These are phyloP conservation scores for Blastomyces parvus DNA, from an alignment of 2,329 filamentous ascomycete genomes.

Conservation along the genomic window DNA sequence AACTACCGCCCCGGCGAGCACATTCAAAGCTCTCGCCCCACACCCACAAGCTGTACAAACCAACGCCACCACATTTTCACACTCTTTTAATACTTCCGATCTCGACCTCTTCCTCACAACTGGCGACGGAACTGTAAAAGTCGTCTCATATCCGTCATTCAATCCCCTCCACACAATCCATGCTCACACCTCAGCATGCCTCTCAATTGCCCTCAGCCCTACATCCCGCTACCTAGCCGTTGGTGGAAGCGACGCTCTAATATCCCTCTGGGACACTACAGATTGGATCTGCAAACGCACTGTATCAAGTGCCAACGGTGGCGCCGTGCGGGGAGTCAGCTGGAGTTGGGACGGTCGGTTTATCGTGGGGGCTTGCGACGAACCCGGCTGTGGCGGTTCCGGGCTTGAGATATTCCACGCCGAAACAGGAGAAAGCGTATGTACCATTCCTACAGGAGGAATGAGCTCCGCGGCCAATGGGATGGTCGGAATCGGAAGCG, in stretches of 20 bases:
- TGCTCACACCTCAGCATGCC: constrained; percentile 42
- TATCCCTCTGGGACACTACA: constrained; percentile 43
- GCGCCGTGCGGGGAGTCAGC: constrained; percentile 39
- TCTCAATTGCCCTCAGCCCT: constrained; percentile 38
- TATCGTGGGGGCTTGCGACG: constrained; percentile 41
- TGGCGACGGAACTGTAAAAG: constrained; percentile 41
- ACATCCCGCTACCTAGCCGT: constrained; percentile 42
- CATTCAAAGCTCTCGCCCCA: constrained; percentile 33
- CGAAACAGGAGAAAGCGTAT: constrained; percentile 41
- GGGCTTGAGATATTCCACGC: constrained; percentile 43
- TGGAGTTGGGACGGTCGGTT: constrained; percentile 45
- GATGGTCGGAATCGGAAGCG: not conserved
- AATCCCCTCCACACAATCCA: constrained; percentile 36
- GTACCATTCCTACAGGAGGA: constrained; percentile 34
- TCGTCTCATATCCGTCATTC: constrained; percentile 40
- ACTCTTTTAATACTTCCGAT: constrained; percentile 30
- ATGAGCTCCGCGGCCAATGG: constrained; percentile 6
- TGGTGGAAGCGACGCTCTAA: constrained; percentile 41
- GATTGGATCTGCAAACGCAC: constrained; percentile 44
- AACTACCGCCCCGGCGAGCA: constrained; percentile 18
- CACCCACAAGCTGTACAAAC: constrained; percentile 40
- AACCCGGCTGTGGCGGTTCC: constrained; percentile 34
- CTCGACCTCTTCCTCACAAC: constrained; percentile 40
- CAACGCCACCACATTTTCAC: constrained; percentile 41
- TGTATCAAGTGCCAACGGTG: constrained; percentile 36